phyloP scores from a whole-genome alignment of 345 rosid species.

The Populus ilicifolia region DNA sequence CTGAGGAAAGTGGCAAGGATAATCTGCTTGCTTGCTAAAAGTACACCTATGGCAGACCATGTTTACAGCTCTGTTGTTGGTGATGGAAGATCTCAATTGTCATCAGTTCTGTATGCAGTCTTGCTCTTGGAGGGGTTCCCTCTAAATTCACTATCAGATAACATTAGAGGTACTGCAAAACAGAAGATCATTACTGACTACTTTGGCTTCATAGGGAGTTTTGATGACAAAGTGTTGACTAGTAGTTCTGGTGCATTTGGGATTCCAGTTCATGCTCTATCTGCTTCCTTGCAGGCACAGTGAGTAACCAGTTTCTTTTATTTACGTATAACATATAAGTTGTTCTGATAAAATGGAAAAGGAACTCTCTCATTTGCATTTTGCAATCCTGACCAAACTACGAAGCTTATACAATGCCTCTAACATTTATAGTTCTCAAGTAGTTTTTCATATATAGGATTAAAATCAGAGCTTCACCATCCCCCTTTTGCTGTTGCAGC shows the following conservation, averaged over 20 bases:
- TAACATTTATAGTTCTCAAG: neutral
- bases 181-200: conserved; percentile 58
- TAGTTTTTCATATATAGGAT: neutral
- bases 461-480: neutral
- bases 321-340: neutral
- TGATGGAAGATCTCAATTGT: conserved; percentile 39
- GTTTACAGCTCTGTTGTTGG: conserved; percentile 40
- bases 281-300: conserved; percentile 69
- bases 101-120: conserved; percentile 49
- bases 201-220: conserved; percentile 44
- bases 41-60: conserved; percentile 49
- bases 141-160: conserved; percentile 48
- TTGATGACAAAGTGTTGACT: conserved; percentile 28
- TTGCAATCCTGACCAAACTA: neutral
- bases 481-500: neutral
- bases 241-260: conserved; percentile 38
- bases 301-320: conserved; percentile 39
- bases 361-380: neutral
- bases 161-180: conserved; percentile 41
- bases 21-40: conserved; percentile 51
- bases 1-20: conserved; percentile 67
- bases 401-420: neutral
- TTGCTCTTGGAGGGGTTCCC: conserved; percentile 82
- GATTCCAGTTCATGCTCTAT: conserved; percentile 56
- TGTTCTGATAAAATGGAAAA: neutral